These are phyloP conservation scores for Hypoxylon rubiginosum DNA, from an alignment of 2,329 filamentous ascomycete species.

Conservation along the genomic window DNA sequence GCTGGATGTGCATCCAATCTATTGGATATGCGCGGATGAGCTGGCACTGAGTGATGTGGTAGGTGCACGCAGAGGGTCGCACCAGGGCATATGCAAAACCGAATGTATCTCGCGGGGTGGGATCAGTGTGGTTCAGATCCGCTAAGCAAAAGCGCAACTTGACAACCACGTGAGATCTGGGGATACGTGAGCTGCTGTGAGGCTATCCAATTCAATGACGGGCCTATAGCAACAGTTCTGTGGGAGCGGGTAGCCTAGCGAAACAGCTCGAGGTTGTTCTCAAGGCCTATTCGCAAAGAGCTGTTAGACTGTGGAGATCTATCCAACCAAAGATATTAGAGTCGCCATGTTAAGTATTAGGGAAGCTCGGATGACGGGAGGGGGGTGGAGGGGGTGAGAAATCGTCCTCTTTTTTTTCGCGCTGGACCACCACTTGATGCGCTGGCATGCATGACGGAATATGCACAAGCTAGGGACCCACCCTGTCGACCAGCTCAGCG, in stretches of 20 bases:
- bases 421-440: conserved; percentile 64
- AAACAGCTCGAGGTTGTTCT: conserved; percentile 53
- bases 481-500: conserved; percentile 61
- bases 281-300: conserved; percentile 50
- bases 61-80: conserved; percentile 66
- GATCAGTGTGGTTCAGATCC: conserved; percentile 61
- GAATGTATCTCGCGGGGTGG: conserved; percentile 61
- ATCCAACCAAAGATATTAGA: conserved; percentile 60
- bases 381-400: conserved; percentile 51
- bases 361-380: conserved; percentile 55
- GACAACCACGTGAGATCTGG: conserved; percentile 47
- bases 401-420: conserved; percentile 56
- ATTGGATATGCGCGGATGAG: conserved; percentile 73
- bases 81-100: conserved; percentile 71
- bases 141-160: conserved; percentile 44
- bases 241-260: conserved; percentile 53
- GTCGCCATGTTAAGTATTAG: conserved; percentile 56
- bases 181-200: conserved; percentile 44
- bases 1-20: conserved; percentile 66
- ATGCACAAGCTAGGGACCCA: conserved; percentile 65
- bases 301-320: conserved; percentile 56
- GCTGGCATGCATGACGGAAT: conserved; percentile 72
- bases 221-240: conserved; percentile 48
- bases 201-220: conserved; percentile 46
- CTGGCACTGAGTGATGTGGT: conserved; percentile 69